phyloP scores from a whole-genome alignment of 306 rosid species.

The Pachyrhizus erosus region DNA sequence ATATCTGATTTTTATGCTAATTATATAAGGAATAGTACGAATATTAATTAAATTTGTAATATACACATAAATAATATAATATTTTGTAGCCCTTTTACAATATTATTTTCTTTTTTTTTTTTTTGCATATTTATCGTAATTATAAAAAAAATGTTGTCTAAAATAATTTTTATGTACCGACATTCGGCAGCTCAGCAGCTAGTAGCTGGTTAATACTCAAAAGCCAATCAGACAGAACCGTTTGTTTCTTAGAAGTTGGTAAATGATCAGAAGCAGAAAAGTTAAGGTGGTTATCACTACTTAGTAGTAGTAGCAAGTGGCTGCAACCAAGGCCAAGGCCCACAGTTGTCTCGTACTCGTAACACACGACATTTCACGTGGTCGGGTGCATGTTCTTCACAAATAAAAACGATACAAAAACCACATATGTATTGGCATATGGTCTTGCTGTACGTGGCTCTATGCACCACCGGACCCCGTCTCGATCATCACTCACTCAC shows the following conservation, averaged over 20 bases:
- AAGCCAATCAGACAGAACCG: not conserved
- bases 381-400: conserved; percentile 43
- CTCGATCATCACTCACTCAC: not conserved
- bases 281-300: conserved; percentile 10
- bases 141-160: not conserved
- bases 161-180: not conserved
- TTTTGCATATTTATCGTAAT: not conserved
- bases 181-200: not conserved
- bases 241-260: conserved; percentile 4
- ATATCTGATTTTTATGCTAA: too few relatives aligned
- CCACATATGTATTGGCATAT: conserved; percentile 22
- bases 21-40: not conserved
- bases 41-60: not conserved
- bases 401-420: conserved; percentile 26
- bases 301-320: conserved; percentile 37
- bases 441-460: conserved; percentile 20
- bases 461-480: not conserved
- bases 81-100: too few relatives aligned
- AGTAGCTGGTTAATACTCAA: not conserved
- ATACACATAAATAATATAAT: not conserved
- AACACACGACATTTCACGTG: conserved; percentile 53
- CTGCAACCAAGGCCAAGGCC: conserved; percentile 44
- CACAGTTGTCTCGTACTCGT: conserved; percentile 35
- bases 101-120: too few relatives aligned
- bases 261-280: conserved; percentile 6